Conservation (phyloP, 2,329 filamentous ascomycete species). For the Ophiocordyceps robertsii region DNA sequence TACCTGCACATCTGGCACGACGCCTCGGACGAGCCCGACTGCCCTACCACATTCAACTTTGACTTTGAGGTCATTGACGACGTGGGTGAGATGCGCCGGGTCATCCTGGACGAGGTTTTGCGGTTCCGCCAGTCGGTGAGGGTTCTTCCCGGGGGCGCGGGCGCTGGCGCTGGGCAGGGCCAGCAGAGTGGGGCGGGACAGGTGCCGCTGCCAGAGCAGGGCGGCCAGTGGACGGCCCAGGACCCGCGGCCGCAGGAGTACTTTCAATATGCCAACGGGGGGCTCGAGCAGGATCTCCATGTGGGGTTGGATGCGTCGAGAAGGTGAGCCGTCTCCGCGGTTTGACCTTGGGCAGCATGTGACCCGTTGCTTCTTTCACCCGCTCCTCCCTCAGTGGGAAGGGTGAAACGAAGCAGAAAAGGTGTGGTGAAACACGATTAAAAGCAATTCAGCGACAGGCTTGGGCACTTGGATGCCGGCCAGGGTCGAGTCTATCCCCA, state of each 20-base stretch:
- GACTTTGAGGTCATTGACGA: constrained; percentile 97
- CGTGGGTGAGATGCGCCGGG: constrained; percentile 84
- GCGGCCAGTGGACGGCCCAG: constrained; percentile 42
- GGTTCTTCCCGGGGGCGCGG: constrained; percentile 29
- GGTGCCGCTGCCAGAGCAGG: constrained; percentile 39
- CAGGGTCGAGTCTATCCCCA: too few species aligned
- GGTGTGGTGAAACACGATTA: too few species aligned
- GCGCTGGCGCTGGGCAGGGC: constrained; percentile 17
- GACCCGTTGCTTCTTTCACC: too few species aligned
- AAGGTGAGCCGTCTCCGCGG: constrained; percentile 6
- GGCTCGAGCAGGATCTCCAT: constrained; percentile 46
- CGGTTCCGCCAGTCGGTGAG: constrained; percentile 60
- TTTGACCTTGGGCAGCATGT: not conserved
- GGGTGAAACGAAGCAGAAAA: too few species aligned
- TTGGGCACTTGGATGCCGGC: too few species aligned
- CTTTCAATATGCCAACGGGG: constrained; percentile 29
- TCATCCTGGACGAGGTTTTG: constrained; percentile 92
- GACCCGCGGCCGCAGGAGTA: constrained; percentile 50
- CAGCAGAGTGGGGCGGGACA: constrained; percentile 25
- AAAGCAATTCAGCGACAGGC: too few species aligned
- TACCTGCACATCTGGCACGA: constrained; percentile 99
- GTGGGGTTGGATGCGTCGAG: constrained; percentile 24
- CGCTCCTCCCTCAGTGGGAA: too few species aligned
- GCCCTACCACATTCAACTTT: constrained; percentile 93
- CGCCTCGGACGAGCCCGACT: constrained; percentile 85